These are phyloP conservation scores for Boeremia exigua DNA, from an alignment of 2,329 filamentous ascomycete species.

Conservation along the genomic window DNA sequence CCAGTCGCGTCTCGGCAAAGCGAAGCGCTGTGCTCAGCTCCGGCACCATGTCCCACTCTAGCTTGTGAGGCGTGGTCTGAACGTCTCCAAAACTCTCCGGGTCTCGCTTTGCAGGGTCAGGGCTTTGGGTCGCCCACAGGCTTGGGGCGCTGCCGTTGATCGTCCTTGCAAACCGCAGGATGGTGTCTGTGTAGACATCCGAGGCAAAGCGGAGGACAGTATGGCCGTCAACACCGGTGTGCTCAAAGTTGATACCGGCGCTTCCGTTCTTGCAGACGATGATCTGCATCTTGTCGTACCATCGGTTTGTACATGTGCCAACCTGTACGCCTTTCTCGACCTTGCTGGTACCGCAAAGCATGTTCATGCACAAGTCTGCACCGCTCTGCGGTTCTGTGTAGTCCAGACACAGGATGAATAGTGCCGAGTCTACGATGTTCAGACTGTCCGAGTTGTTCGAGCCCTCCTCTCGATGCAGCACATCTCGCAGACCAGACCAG, in stretches of 20 bases:
- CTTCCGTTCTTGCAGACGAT: conserved; percentile 99
- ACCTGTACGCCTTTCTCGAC: conserved; percentile 94
- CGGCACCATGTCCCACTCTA: conserved; percentile 97
- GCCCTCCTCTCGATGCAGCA: conserved; percentile 81
- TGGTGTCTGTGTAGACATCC: conserved; percentile 96
- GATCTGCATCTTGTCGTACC: conserved; percentile 99
- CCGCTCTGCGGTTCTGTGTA: conserved; percentile 84
- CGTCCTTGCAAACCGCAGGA: conserved; percentile 89
- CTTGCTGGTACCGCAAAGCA: conserved; percentile 94
- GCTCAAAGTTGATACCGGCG: conserved; percentile 98
- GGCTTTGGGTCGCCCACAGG: conserved; percentile 88
- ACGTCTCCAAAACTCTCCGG: conserved; percentile 92
- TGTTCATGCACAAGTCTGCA: conserved; percentile 92
- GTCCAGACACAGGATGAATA: conserved; percentile 92
- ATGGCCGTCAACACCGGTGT: conserved; percentile 96
- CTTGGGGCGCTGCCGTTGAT: conserved; percentile 94
- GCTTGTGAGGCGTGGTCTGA: conserved; percentile 89
- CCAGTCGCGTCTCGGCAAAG: conserved; percentile 92
- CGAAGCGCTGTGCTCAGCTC: conserved; percentile 89
- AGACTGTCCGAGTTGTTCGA: conserved; percentile 97
- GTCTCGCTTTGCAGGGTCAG: conserved; percentile 90
- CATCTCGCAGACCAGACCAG: conserved; percentile 90
- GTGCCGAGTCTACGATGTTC: conserved; percentile 91
- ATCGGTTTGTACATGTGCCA: conserved; percentile 95
- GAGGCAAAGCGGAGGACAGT: conserved; percentile 96